Percentiles rank a stretch among this genome's conserved stretches.
phyloP scores from a whole-genome alignment of 2,329 filamentous ascomycete species.

The Alternaria consortialis region DNA sequence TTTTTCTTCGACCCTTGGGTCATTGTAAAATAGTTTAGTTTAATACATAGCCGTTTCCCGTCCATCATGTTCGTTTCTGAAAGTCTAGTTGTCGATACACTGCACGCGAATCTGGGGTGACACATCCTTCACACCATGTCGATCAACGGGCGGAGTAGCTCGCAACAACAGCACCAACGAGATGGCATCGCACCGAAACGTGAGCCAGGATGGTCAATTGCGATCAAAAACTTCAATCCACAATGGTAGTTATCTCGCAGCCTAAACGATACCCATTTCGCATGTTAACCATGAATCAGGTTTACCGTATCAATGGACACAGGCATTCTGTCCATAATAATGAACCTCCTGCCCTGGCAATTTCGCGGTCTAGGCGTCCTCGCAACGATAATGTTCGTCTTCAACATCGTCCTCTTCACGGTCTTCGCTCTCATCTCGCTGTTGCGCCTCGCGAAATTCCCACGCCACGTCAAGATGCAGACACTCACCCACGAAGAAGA shows the following conservation, averaged over 20 bases:
- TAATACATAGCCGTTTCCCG: neutral
- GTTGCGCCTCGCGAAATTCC: slow-evolving; percentile 11
- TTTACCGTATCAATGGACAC: slow-evolving; percentile 59
- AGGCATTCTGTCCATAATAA: slow-evolving; percentile 66
- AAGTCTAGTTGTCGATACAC: neutral
- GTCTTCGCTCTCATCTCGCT: slow-evolving; percentile 20
- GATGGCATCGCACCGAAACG: slow-evolving; percentile 4
- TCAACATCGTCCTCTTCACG: slow-evolving; percentile 27
- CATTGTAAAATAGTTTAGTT: neutral
- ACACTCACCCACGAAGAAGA: slow-evolving; percentile 69
- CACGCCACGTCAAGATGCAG: slow-evolving; percentile 34
- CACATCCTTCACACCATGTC: neutral
- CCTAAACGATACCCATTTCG: neutral
- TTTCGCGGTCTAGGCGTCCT: slow-evolving; percentile 56
- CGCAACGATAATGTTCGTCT: slow-evolving; percentile 27
- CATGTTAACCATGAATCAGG: slow-evolving; percentile 10
- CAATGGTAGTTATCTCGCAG: slow-evolving; percentile 16
- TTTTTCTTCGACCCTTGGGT: neutral
- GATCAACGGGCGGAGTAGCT: neutral
- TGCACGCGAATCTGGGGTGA: neutral
- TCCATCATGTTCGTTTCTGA: neutral
- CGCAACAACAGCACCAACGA: neutral
- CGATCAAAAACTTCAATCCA: slow-evolving; percentile 28
- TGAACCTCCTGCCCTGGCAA: slow-evolving; percentile 67
- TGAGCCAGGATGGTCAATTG: slow-evolving; percentile 22